Evolutionary conservation across 441 rosid genomes (phyloP).

Genomic region (Populus hybrid): DNA sequence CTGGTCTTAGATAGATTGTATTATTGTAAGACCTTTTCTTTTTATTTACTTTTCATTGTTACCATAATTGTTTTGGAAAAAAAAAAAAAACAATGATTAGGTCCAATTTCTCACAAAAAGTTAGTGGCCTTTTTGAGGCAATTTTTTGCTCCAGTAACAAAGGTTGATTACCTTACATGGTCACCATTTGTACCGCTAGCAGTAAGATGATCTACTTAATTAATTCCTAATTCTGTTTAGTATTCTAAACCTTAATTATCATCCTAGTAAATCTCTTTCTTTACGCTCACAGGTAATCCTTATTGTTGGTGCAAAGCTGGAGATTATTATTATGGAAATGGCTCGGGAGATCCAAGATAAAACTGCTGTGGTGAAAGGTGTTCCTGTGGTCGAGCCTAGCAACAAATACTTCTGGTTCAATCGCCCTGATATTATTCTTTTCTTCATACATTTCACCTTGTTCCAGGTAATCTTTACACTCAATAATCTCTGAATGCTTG

Average conservation of each 20-base stretch:
- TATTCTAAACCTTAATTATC: not conserved
- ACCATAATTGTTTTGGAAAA: too few relatives aligned
- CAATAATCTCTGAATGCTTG: not conserved
- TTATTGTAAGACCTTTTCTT: conserved; percentile 26
- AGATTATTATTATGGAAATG: conserved; percentile 33
- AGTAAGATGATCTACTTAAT: conserved; percentile 14
- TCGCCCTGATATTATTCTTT: conserved; percentile 29
- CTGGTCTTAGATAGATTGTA: conserved; percentile 42
- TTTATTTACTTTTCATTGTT: not conserved
- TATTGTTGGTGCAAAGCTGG: conserved; percentile 35
- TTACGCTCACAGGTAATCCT: conserved; percentile 17
- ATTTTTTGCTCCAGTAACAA: conserved; percentile 29
- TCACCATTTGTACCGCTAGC: conserved; percentile 28
- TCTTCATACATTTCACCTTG: conserved; percentile 32
- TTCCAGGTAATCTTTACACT: conserved; percentile 24
- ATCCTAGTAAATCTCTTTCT: too few relatives aligned
- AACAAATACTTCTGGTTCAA: conserved; percentile 39
- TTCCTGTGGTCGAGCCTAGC: conserved; percentile 29
- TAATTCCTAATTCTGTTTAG: not conserved
- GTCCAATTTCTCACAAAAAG: not conserved
- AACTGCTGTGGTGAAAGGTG: conserved; percentile 35
- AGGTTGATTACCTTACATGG: conserved; percentile 30
- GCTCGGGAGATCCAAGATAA: conserved; percentile 32
- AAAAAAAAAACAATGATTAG: too few relatives aligned
- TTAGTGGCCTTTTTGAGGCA: conserved; percentile 32